These are phyloP conservation scores for Coix lacrymajobi DNA, from an alignment of 176 grass and related monocot genomes.

Conservation along the genomic window DNA sequence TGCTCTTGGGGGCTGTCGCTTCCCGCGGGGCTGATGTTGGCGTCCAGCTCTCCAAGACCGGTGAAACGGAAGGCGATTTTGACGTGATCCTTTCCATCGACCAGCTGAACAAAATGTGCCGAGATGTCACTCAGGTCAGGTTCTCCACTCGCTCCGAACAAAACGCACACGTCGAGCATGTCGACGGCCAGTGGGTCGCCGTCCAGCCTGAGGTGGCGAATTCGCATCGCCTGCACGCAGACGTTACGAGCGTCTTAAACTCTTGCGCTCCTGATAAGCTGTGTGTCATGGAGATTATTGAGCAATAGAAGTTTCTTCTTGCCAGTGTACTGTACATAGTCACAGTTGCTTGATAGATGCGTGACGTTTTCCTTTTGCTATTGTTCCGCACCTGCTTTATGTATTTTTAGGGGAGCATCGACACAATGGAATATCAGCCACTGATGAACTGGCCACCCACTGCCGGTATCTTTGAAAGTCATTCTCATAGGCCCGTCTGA, in stretches of 20 bases:
- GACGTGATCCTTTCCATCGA: conserved; percentile 73
- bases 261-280: conserved; percentile 45
- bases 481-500: background rate
- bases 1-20: conserved; percentile 57
- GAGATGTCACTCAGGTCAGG: conserved; percentile 54
- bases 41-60: conserved; percentile 37
- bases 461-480: no score
- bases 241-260: conserved; percentile 40
- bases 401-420: background rate
- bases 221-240: conserved; percentile 42
- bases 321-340: conserved; percentile 25
- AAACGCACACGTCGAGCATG: conserved; percentile 41
- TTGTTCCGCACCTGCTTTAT: background rate
- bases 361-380: background rate
- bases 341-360: background rate
- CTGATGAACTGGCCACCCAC: background rate
- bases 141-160: conserved; percentile 47
- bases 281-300: conserved; percentile 52
- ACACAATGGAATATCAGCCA: background rate
- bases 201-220: conserved; percentile 38
- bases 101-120: conserved; percentile 55
- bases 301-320: conserved; percentile 22
- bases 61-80: conserved; percentile 24
- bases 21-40: conserved; percentile 42
- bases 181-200: conserved; percentile 35